Evolutionary conservation across 257 asterid species (phyloP).

Genomic region (Scutellaria minor): DNA sequence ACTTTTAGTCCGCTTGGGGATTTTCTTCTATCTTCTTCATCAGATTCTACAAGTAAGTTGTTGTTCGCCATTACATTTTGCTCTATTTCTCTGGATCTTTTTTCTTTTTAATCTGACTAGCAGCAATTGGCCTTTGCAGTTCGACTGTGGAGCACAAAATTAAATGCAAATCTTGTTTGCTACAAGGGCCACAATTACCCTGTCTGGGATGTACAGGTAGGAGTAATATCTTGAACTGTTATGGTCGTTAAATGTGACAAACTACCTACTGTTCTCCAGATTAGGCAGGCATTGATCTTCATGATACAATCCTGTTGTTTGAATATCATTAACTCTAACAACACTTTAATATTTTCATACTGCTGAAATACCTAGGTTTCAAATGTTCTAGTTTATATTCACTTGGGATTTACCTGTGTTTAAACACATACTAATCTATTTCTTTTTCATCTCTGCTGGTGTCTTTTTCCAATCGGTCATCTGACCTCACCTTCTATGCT

Average conservation of each 20-base stretch:
- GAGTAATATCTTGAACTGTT: slow-evolving; percentile 26
- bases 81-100: slow-evolving; percentile 6
- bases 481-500: neutral
- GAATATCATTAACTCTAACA: neutral
- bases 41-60: slow-evolving; percentile 88
- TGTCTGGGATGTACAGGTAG: slow-evolving; percentile 98
- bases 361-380: slow-evolving; percentile 11
- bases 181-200: slow-evolving; percentile 99
- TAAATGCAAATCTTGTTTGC: slow-evolving; percentile 97
- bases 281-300: neutral
- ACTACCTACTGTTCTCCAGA: slow-evolving; percentile 5
- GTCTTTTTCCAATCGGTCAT: neutral
- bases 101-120: slow-evolving; percentile 16
- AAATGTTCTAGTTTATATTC: neutral
- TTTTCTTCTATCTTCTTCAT: slow-evolving; percentile 89
- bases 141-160: slow-evolving; percentile 88
- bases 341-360: neutral
- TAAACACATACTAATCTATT: neutral
- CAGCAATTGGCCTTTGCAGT: slow-evolving; percentile 55
- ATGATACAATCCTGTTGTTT: neutral
- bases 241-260: neutral
- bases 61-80: slow-evolving; percentile 14
- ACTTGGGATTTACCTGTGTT: neutral
- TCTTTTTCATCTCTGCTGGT: slow-evolving; percentile 13
- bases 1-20: slow-evolving; percentile 91